These are phyloP conservation scores for Pythium insidiosum DNA, from an alignment of 352 stramenopile species.

Conservation along the genomic window DNA sequence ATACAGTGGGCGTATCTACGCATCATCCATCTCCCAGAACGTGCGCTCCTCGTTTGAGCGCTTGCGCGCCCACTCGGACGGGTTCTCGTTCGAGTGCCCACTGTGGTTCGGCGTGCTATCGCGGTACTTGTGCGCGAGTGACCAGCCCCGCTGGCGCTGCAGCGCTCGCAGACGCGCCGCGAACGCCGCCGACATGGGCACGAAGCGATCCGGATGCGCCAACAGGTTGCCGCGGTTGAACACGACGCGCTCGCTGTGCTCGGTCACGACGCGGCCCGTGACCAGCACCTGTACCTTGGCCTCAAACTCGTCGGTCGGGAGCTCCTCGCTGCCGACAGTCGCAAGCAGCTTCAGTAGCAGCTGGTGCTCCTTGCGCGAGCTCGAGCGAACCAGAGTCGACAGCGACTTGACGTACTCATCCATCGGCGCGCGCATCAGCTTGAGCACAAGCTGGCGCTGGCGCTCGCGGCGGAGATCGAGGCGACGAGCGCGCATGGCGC, in stretches of 20 bases:
- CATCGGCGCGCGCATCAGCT: slow-evolving; percentile 5
- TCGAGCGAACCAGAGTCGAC: slow-evolving; percentile 9
- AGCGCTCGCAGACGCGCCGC: slow-evolving; percentile 23
- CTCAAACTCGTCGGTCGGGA: slow-evolving; percentile 25
- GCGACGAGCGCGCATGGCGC: slow-evolving; percentile 26
- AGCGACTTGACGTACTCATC: slow-evolving; percentile 20
- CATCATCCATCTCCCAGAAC: too few relatives aligned
- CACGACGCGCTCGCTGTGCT: slow-evolving; percentile 16
- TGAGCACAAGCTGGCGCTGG: slow-evolving; percentile 21
- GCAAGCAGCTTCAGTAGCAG: slow-evolving; percentile 44
- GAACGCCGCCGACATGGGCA: slow-evolving; percentile 30
- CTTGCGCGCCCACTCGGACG: slow-evolving; percentile 22
- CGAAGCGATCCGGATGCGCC: slow-evolving; percentile 30
- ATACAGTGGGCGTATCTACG: too few relatives aligned
- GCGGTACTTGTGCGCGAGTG: slow-evolving; percentile 34
- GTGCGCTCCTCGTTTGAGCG: slow-evolving; percentile 8
- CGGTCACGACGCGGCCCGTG: slow-evolving; percentile 25
- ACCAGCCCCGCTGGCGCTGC: slow-evolving; percentile 10
- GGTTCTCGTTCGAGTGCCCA: slow-evolving; percentile 34
- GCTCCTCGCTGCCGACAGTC: slow-evolving; percentile 15
- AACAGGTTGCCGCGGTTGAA: slow-evolving; percentile 66
- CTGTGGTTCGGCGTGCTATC: slow-evolving; percentile 23
- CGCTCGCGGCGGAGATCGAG: slow-evolving; percentile 25
- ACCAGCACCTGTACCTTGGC: slow-evolving; percentile 41
- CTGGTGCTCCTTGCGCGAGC: slow-evolving; percentile 30